Evolutionary conservation across 306 rosid species (phyloP).

Genomic region (Dryas drummondii): DNA sequence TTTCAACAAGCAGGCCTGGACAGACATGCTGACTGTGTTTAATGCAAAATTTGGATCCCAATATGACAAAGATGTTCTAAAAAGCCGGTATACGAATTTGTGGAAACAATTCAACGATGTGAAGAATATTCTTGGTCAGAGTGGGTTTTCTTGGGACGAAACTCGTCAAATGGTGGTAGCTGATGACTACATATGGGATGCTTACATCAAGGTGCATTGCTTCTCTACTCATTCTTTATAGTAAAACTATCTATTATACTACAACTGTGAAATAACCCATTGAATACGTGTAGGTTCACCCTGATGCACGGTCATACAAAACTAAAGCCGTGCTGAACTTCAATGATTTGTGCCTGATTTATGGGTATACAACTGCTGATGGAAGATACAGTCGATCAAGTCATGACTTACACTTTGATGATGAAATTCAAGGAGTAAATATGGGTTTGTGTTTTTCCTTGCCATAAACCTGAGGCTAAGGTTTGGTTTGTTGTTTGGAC

Average conservation of each 20-base stretch:
- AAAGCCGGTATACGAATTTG: constrained; percentile 64
- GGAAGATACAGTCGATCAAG: constrained; percentile 87
- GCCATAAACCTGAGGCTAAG: background rate
- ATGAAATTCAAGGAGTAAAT: constrained; percentile 46
- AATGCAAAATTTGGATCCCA: constrained; percentile 65
- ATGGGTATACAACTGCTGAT: constrained; percentile 63
- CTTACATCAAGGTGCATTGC: constrained; percentile 47
- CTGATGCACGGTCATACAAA: constrained; percentile 60
- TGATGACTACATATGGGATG: constrained; percentile 63
- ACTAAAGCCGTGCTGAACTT: constrained; percentile 61
- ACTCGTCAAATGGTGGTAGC: constrained; percentile 67
- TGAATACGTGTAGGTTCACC: constrained; percentile 44
- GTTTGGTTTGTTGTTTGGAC: constrained; percentile 8
- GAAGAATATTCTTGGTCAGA: constrained; percentile 49
- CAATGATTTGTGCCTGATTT: constrained; percentile 62
- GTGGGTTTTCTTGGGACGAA: constrained; percentile 81
- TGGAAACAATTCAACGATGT: constrained; percentile 87
- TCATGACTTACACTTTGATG: constrained; percentile 61
- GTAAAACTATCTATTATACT: background rate
- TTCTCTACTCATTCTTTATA: background rate
- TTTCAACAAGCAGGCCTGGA: constrained; percentile 75
- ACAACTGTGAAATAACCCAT: constrained; percentile 4
- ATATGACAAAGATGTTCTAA: constrained; percentile 69
- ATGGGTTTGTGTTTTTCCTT: constrained; percentile 37
- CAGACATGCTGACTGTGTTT: constrained; percentile 61